Evolutionary conservation across 1,284 basidiomycete genomes (phyloP).

Genomic region (Pseudozyma thailandica): DNA sequence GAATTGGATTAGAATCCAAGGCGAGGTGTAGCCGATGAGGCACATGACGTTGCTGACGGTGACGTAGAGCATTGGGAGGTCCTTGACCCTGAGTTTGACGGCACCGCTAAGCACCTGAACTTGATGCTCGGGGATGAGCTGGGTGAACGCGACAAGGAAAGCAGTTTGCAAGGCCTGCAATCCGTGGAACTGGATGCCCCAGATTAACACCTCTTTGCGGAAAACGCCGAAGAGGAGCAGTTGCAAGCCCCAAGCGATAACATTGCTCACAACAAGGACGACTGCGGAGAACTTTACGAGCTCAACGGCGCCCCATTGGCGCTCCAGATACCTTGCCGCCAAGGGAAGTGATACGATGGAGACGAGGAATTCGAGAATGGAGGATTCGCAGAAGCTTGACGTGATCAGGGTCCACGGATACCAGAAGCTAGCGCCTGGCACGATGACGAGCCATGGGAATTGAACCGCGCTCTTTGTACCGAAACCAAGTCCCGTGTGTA

Average conservation of each 20-base stretch:
- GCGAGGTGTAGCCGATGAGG: slow-evolving; percentile 86
- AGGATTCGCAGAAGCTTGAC: slow-evolving; percentile 85
- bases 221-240: slow-evolving; percentile 56
- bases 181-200: slow-evolving; percentile 88
- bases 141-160: slow-evolving; percentile 93
- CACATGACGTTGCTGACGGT: slow-evolving; percentile 89
- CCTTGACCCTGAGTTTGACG: slow-evolving; percentile 88
- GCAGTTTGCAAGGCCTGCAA: slow-evolving; percentile 90
- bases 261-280: slow-evolving; percentile 69
- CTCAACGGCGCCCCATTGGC: slow-evolving; percentile 89
- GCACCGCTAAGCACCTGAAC: slow-evolving; percentile 85
- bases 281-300: slow-evolving; percentile 85
- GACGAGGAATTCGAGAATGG: slow-evolving; percentile 82
- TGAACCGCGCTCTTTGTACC: slow-evolving; percentile 70
- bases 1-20: slow-evolving; percentile 93
- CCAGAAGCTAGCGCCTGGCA: slow-evolving; percentile 84
- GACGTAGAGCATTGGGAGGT: slow-evolving; percentile 91
- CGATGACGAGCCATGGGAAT: slow-evolving; percentile 82
- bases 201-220: slow-evolving; percentile 68
- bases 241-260: slow-evolving; percentile 60
- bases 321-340: slow-evolving; percentile 87
- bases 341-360: slow-evolving; percentile 83
- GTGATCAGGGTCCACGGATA: slow-evolving; percentile 91
- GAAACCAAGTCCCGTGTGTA: slow-evolving; percentile 45
- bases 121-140: slow-evolving; percentile 96